Conservation (phyloP, 768 basidiomycete species). For the Suillus cothurnatus region DNA sequence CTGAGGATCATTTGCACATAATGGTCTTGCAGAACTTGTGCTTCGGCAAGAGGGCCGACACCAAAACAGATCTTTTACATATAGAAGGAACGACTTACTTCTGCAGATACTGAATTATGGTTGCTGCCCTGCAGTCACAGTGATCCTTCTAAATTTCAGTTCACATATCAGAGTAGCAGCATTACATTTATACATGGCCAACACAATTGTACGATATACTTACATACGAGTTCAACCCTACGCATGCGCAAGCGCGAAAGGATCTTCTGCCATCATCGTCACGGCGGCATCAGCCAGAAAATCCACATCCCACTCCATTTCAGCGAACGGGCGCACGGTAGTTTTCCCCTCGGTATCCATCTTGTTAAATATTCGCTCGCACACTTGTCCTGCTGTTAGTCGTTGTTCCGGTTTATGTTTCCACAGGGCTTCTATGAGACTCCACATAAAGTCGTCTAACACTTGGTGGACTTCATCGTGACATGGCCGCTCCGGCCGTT, state of each 20-base stretch:
- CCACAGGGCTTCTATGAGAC: slow-evolving; percentile 6
- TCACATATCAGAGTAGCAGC: not conserved
- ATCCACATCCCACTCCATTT: slow-evolving; percentile 3
- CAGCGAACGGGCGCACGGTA: not conserved
- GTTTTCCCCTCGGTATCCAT: not conserved
- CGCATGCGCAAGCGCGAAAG: not conserved
- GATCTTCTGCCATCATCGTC: not conserved
- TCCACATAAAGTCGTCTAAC: slow-evolving; percentile 12
- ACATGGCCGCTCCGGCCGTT: not conserved
- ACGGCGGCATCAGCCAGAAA: slow-evolving; percentile 2
- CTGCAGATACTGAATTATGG: too few relatives aligned
- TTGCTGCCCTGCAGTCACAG: too few relatives aligned
- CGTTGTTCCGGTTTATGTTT: not conserved
- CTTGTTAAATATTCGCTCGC: not conserved
- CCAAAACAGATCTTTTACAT: not conserved
- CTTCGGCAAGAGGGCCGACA: not conserved
- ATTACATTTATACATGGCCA: not conserved
- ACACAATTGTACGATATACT: not conserved
- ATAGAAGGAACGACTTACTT: not conserved
- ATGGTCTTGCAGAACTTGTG: not conserved
- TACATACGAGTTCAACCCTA: not conserved
- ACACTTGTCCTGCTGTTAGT: slow-evolving; percentile 3
- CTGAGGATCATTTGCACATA: not conserved
- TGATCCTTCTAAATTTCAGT: not conserved
- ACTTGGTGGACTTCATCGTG: not conserved